Conservation (phyloP, 306 rosid genomes). For the Rosa lucieae region DNA sequence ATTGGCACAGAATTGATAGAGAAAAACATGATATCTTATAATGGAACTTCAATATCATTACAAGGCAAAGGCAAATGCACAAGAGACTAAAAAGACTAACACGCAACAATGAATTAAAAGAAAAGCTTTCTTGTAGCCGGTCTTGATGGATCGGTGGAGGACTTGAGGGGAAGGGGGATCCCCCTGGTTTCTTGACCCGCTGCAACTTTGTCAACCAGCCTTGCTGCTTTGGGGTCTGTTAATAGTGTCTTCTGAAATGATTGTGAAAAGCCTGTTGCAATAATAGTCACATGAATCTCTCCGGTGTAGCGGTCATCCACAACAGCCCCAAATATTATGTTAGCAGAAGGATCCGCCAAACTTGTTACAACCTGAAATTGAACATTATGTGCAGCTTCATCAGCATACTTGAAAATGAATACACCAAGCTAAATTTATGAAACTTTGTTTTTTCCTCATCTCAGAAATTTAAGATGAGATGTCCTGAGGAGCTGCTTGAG, state of each 20-base stretch:
- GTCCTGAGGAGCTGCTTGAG: background rate
- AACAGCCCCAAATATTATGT: constrained; percentile 91
- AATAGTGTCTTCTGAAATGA: constrained; percentile 84
- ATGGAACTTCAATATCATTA: constrained; percentile 46
- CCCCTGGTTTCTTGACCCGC: constrained; percentile 69
- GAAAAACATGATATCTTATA: constrained; percentile 16
- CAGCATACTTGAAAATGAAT: background rate
- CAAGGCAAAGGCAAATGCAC: constrained; percentile 28
- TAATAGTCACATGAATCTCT: constrained; percentile 88
- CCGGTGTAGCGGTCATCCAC: constrained; percentile 95
- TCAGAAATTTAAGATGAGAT: background rate
- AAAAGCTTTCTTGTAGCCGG: constrained; percentile 65
- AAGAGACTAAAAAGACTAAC: constrained; percentile 5
- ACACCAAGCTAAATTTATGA: background rate
- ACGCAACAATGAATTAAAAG: constrained; percentile 34
- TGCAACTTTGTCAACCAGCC: constrained; percentile 53
- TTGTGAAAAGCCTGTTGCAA: constrained; percentile 93
- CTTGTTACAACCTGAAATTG: constrained; percentile 81
- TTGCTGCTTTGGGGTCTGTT: constrained; percentile 86
- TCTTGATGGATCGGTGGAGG: constrained; percentile 55
- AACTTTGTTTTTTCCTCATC: background rate
- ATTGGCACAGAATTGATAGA: background rate
- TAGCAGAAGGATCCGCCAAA: constrained; percentile 96
- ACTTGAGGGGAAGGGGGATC: constrained; percentile 45
- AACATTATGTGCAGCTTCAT: constrained; percentile 9